Conservation (phyloP, 306 rosid species). For the Inga laurina region DNA sequence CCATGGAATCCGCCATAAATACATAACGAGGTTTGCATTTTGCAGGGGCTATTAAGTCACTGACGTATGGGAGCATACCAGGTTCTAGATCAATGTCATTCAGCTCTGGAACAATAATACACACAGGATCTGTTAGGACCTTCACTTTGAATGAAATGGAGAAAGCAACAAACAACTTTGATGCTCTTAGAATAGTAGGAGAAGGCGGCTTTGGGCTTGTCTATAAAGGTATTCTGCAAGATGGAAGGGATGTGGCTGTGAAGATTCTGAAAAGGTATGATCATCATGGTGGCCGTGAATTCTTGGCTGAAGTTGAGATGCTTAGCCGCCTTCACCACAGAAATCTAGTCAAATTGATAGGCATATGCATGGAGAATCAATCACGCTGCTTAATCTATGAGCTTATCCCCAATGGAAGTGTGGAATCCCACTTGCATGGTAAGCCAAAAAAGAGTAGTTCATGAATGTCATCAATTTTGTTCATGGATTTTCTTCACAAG, state of each 20-base stretch:
- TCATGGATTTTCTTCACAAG: conserved; percentile 9
- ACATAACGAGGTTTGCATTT: background rate
- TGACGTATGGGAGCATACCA: conserved; percentile 40
- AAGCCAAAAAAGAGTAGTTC: conserved; percentile 24
- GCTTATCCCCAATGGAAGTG: conserved; percentile 93
- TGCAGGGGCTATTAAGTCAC: conserved; percentile 47
- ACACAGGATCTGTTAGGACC: conserved; percentile 76
- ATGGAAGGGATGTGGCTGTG: conserved; percentile 91
- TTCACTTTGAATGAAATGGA: conserved; percentile 73
- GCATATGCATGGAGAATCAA: conserved; percentile 80
- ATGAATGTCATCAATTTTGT: conserved; percentile 13
- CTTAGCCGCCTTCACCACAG: conserved; percentile 94
- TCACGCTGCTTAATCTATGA: conserved; percentile 90
- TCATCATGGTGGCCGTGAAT: conserved; percentile 86
- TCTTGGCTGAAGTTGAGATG: conserved; percentile 99
- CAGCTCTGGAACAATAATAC: conserved; percentile 59
- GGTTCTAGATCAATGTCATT: conserved; percentile 61
- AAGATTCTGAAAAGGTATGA: conserved; percentile 86
- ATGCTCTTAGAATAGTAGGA: conserved; percentile 80
- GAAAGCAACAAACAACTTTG: conserved; percentile 79
- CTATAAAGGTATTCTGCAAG: conserved; percentile 67
- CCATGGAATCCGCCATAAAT: background rate
- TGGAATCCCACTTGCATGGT: conserved; percentile 96
- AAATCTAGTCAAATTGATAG: conserved; percentile 83
- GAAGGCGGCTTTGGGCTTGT: conserved; percentile 99